Evolutionary conservation across 441 rosid species (phyloP), one percentile per base, ranked within the genome.

Genomic region (Corymbia citriodora): DNA sequence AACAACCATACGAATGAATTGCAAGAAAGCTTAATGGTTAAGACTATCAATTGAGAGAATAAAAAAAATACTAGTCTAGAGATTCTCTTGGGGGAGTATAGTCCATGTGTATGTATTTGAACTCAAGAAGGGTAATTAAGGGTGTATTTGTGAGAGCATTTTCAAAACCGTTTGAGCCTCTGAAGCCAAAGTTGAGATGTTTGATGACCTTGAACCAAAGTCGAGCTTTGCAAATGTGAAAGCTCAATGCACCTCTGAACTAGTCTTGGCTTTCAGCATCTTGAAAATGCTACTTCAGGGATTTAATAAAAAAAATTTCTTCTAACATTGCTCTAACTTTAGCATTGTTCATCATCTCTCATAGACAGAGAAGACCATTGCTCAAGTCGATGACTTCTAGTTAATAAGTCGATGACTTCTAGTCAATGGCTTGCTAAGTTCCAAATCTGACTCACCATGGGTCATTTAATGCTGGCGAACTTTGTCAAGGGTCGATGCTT

Each of bases 351-450:
- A 74, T 74, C 3, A 2, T 74, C 50, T 40, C 48, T 21, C 7
- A 17, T 0, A 6, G 1, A 74, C 4, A 14, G 83, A 74, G 29
- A 74, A 0, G 45, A 31, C 13, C 17, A 7, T 21, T 19, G 6
- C 17, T 74, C 17, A 74, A 2, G 50, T 21, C 9, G 0, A 10
- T 12, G 29, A 74, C 50, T 29, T 68, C 25, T 36, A 4, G 45
- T 68, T 0, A 1, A 11, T 5, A 74, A 2, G 50, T 21, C 9
- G 0, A 10, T 12, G 29, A 74, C 50, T 29, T 68, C 25, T 36
- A 4, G 45, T 68, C 0, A 1, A 11, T 5, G 2, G 2, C 83
- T 74, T 1, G 4, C 2, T 0, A 0, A 3, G 83, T 36, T 74
- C 83, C 15, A 74, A 33, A 33, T 70, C 36, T 14, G 9, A 17